Evolutionary conservation across 2,329 filamentous ascomycete species (phyloP).

Genomic region (Pleoardoris graminearum): DNA sequence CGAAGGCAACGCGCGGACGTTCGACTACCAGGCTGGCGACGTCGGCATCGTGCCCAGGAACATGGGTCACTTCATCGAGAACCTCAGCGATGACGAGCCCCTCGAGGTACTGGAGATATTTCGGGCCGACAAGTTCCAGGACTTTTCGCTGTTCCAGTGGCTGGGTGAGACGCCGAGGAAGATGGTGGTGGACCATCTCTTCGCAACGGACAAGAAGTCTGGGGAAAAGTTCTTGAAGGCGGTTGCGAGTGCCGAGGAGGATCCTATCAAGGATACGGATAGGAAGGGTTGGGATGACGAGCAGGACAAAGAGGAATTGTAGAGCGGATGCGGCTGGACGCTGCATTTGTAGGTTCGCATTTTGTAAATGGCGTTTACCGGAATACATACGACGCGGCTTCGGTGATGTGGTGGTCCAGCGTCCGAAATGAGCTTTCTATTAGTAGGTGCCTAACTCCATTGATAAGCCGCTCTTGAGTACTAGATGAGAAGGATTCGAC

Average conservation of each 20-base stretch:
- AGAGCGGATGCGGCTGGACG: not conserved
- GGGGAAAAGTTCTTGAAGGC: constrained; percentile 65
- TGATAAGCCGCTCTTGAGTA: too few species aligned
- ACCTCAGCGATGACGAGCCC: constrained; percentile 72
- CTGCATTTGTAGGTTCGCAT: not conserved
- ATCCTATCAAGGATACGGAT: constrained; percentile 42
- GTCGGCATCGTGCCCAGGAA: constrained; percentile 76
- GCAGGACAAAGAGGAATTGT: constrained; percentile 30
- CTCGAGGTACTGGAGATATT: constrained; percentile 78
- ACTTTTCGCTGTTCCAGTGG: constrained; percentile 77
- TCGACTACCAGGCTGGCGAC: constrained; percentile 75
- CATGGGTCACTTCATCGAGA: constrained; percentile 82
- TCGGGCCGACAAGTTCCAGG: constrained; percentile 69
- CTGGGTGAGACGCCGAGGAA: constrained; percentile 71
- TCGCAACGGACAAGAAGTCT: constrained; percentile 62
- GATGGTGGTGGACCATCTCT: constrained; percentile 68
- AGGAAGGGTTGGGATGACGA: constrained; percentile 27
- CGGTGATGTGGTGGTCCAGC: too few species aligned
- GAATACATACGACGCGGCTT: too few species aligned
- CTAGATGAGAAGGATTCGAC: too few species aligned
- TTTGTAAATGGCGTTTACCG: not conserved
- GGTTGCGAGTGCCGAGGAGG: constrained; percentile 64
- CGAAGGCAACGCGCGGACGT: constrained; percentile 70
- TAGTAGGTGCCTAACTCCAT: too few species aligned
- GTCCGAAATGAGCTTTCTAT: too few species aligned